Percentiles rank a stretch among this genome's conserved stretches.
phyloP scores from a whole-genome alignment of 495 filamentous ascomycete genomes.

The Tricharina praecox region DNA sequence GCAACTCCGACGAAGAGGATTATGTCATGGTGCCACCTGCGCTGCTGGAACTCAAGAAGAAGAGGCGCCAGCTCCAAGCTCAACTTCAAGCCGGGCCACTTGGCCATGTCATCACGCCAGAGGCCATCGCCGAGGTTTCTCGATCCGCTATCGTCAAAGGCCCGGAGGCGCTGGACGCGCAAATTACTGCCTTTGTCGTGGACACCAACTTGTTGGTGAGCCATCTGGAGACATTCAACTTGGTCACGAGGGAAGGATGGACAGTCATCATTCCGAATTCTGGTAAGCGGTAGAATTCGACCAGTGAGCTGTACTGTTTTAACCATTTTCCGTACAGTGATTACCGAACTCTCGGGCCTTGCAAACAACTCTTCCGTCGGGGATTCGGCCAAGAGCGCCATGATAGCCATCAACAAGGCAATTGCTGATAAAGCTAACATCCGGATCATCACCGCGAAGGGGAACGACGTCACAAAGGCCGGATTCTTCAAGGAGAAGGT shows the following conservation, averaged over 20 bases:
- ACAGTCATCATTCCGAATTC: slow-evolving; percentile 22
- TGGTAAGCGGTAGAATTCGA: slow-evolving; percentile 13
- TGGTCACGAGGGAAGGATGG: slow-evolving; percentile 17
- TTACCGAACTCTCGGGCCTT: slow-evolving; percentile 22
- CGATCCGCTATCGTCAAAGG: slow-evolving; percentile 11
- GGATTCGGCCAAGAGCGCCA: slow-evolving; percentile 17
- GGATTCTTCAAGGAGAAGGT: slow-evolving; percentile 24
- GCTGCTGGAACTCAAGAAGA: slow-evolving; percentile 19
- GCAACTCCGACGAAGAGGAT: slow-evolving; percentile 18
- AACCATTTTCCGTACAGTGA: slow-evolving; percentile 14
- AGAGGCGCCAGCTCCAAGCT: slow-evolving; percentile 11
- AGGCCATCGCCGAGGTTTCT: slow-evolving; percentile 4
- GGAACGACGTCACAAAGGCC: slow-evolving; percentile 16
- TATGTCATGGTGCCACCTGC: slow-evolving; percentile 21
- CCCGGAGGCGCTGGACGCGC: slow-evolving; percentile 13
- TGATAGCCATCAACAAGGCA: slow-evolving; percentile 18
- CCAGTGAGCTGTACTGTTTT: no score
- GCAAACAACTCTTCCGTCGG: slow-evolving; percentile 18
- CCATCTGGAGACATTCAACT: slow-evolving; percentile 21
- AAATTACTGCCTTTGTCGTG: slow-evolving; percentile 24
- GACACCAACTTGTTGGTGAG: slow-evolving; percentile 24
- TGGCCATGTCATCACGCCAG: not conserved
- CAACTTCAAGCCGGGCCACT: slow-evolving; percentile 11
- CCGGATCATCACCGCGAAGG: slow-evolving; percentile 23
- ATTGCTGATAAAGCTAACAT: slow-evolving; percentile 20